Conservation (phyloP, 148 eudicot species). For the Silene latifolia region DNA sequence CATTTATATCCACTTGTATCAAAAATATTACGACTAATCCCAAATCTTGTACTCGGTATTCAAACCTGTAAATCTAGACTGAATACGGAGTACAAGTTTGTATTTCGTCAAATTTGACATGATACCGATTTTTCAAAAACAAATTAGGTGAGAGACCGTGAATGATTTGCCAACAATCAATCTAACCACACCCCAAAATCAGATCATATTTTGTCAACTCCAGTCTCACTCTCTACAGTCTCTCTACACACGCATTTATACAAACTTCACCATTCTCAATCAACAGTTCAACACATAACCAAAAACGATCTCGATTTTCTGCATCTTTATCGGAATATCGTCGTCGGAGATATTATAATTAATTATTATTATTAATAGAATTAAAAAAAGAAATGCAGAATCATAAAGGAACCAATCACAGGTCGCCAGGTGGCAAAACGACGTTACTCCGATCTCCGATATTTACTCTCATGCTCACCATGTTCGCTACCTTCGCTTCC, state of each 20-base stretch:
- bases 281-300: too few species aligned
- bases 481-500: slow-evolving; percentile 61
- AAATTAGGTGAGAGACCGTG: too few species aligned
- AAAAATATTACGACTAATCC: too few species aligned
- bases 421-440: slow-evolving; percentile 26
- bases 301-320: neutral
- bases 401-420: slow-evolving; percentile 38
- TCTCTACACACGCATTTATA: neutral
- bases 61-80: too few species aligned
- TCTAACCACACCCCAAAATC: neutral
- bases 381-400: neutral
- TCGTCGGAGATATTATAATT: neutral
- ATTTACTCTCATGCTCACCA: slow-evolving; percentile 52
- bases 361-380: neutral
- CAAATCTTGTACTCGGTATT: too few species aligned
- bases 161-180: too few species aligned
- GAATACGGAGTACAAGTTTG: too few species aligned
- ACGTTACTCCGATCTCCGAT: slow-evolving; percentile 48
- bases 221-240: neutral
- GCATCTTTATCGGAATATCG: neutral
- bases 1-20: too few species aligned
- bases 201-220: neutral
- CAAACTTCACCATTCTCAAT: too few species aligned
- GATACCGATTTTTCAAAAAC: too few species aligned
- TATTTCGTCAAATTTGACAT: too few species aligned